phyloP scores from a whole-genome alignment of 805 yeast genomes.

The Priceomyces carsonii region DNA sequence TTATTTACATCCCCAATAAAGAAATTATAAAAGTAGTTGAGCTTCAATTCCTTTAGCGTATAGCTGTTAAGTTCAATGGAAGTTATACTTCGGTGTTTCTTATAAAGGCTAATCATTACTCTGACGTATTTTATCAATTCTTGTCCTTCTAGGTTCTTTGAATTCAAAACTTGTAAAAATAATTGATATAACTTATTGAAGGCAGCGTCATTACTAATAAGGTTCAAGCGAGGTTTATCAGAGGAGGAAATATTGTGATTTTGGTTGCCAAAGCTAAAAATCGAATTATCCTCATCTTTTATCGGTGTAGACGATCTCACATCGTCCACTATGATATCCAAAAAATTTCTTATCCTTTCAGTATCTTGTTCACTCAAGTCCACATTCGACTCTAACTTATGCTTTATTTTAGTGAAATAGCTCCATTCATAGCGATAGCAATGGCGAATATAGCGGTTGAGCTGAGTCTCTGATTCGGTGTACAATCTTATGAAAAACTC shows the following conservation, averaged over 20 bases:
- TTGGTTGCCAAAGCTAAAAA: constrained; percentile 18
- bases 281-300: constrained; percentile 15
- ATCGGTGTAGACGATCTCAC: constrained; percentile 1
- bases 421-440: constrained; percentile 20
- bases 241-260: constrained; percentile 1
- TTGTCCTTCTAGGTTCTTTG: constrained; percentile 11
- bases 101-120: constrained; percentile 23
- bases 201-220: constrained; percentile 16
- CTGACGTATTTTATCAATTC: constrained; percentile 17
- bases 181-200: constrained; percentile 21
- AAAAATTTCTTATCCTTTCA: constrained; percentile 16
- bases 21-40: constrained; percentile 17
- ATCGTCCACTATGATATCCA: constrained; percentile 19
- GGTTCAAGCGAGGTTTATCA: constrained; percentile 11
- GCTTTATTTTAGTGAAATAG: constrained; percentile 16
- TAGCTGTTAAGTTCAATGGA: constrained; percentile 20
- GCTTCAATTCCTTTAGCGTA: constrained; percentile 16
- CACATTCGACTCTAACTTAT: constrained; percentile 14
- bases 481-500: constrained; percentile 17
- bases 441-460: constrained; percentile 16
- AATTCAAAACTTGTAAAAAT: constrained; percentile 22
- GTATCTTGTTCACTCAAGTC: constrained; percentile 20
- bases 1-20: constrained; percentile 13
- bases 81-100: constrained; percentile 17
- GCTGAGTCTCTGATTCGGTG: constrained; percentile 14